A percentile compares a stretch with the other conserved stretches of the same genome.
These are phyloP conservation scores for Termitomyces sp. DNA, from an alignment of 768 basidiomycete genomes.

Conservation along the genomic window DNA sequence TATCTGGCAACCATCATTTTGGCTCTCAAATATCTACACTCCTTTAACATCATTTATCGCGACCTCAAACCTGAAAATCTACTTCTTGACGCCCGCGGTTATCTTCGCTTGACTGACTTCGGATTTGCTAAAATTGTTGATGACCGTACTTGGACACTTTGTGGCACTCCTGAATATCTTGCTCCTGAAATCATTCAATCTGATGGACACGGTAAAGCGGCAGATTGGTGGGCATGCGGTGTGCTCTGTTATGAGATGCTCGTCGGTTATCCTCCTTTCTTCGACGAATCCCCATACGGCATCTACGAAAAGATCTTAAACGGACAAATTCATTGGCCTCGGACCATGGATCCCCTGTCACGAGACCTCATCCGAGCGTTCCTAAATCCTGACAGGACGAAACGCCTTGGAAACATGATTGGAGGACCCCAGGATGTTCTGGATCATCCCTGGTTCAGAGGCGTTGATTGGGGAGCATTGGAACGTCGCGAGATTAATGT, in stretches of 20 bases:
- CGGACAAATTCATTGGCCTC: slow-evolving; percentile 89
- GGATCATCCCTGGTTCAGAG: slow-evolving; percentile 92
- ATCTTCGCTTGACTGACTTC: slow-evolving; percentile 94
- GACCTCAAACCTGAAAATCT: slow-evolving; percentile 99
- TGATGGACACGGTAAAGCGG: slow-evolving; percentile 96
- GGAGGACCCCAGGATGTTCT: slow-evolving; percentile 91
- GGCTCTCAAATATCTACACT: slow-evolving; percentile 91
- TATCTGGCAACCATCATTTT: slow-evolving; percentile 96
- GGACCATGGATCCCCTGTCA: slow-evolving; percentile 83
- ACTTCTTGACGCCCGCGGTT: slow-evolving; percentile 90
- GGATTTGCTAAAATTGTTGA: slow-evolving; percentile 98
- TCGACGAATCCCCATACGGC: slow-evolving; percentile 95
- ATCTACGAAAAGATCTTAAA: slow-evolving; percentile 97
- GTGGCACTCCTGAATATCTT: slow-evolving; percentile 94
- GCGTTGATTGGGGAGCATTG: slow-evolving; percentile 89
- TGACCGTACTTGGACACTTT: slow-evolving; percentile 97
- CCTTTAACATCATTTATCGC: slow-evolving; percentile 96
- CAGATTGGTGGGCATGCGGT: slow-evolving; percentile 99
- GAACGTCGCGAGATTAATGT: slow-evolving; percentile 86
- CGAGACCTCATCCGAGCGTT: slow-evolving; percentile 86
- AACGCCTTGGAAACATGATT: slow-evolving; percentile 89
- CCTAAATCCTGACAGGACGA: slow-evolving; percentile 86
- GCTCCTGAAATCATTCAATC: slow-evolving; percentile 98
- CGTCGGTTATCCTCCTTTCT: slow-evolving; percentile 98
- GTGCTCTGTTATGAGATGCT: slow-evolving; percentile 98